Evolutionary conservation across 202 grass and related monocot species (phyloP).

Genomic region (Brachypodium distachyon): DNA sequence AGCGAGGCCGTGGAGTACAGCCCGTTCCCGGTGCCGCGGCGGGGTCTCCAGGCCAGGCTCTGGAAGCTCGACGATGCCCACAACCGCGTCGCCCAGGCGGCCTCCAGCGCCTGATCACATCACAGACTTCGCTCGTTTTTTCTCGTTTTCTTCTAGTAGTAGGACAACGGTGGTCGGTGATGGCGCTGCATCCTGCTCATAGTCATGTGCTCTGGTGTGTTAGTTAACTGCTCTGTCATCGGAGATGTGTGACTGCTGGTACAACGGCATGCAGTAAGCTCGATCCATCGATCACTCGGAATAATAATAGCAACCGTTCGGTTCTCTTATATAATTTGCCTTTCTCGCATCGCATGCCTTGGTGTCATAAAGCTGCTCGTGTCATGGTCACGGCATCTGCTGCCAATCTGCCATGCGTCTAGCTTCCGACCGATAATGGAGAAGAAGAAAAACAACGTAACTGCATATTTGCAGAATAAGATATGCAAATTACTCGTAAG

Average conservation of each 20-base stretch:
- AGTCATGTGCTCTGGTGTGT: neutral
- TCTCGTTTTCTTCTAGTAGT: neutral
- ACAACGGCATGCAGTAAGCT: neutral
- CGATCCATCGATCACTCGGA: neutral
- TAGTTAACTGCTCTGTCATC: neutral
- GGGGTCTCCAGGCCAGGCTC: constrained; percentile 44
- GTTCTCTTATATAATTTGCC: no score
- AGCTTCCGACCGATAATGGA: no score
- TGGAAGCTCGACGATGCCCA: neutral
- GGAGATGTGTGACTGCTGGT: no score
- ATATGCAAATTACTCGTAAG: no score
- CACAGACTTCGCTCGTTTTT: no score
- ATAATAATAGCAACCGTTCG: neutral
- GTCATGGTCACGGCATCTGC: neutral
- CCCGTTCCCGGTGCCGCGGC: constrained; percentile 73
- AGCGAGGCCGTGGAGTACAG: constrained; percentile 46
- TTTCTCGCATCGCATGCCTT: no score
- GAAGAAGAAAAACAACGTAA: no score
- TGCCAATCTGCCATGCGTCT: neutral
- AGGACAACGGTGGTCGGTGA: neutral
- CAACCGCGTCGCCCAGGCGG: no score
- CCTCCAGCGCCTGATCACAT: no score
- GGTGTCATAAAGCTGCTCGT: neutral
- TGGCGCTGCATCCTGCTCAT: neutral
- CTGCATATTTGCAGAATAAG: no score